Percentiles rank a stretch among this genome's conserved stretches.
Conservation (phyloP, 768 basidiomycete genomes). For the Kwoniella sp. region DNA sequence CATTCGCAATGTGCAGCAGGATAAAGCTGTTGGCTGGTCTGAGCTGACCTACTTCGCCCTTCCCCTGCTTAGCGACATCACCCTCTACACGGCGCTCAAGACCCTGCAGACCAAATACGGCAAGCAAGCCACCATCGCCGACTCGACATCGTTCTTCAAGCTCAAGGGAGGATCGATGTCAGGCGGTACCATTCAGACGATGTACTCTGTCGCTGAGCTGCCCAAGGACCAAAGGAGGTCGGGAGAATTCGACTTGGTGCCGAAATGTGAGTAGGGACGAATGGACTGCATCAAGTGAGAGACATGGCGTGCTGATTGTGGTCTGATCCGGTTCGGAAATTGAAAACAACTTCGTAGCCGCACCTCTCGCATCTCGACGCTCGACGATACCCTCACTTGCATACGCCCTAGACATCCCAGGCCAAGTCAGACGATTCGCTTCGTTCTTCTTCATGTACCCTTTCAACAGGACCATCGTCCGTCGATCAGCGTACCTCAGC, state of each 20-base stretch:
- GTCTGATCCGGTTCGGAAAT: too few species aligned
- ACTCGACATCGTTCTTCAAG: conserved; percentile 59
- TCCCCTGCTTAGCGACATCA: conserved; percentile 62
- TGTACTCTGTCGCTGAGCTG: conserved; percentile 54
- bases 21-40: too few species aligned
- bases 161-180: conserved; percentile 62
- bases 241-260: conserved; percentile 32
- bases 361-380: conserved; percentile 6
- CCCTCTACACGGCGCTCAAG: conserved; percentile 69
- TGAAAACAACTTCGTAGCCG: background rate
- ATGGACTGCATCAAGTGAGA: too few species aligned
- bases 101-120: conserved; percentile 62
- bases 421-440: conserved; percentile 44
- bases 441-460: conserved; percentile 60
- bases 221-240: conserved; percentile 55
- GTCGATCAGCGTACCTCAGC: conserved; percentile 65
- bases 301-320: too few species aligned
- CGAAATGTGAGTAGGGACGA: conserved; percentile 20
- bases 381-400: conserved; percentile 2
- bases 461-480: conserved; percentile 62
- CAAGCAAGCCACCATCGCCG: conserved; percentile 64
- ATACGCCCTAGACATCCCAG: background rate
- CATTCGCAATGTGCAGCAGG: too few species aligned
- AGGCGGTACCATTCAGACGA: conserved; percentile 65
- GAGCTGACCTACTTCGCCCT: background rate